Evolutionary conservation across 306 rosid species (phyloP).

Genomic region (Mucuna pruriens): DNA sequence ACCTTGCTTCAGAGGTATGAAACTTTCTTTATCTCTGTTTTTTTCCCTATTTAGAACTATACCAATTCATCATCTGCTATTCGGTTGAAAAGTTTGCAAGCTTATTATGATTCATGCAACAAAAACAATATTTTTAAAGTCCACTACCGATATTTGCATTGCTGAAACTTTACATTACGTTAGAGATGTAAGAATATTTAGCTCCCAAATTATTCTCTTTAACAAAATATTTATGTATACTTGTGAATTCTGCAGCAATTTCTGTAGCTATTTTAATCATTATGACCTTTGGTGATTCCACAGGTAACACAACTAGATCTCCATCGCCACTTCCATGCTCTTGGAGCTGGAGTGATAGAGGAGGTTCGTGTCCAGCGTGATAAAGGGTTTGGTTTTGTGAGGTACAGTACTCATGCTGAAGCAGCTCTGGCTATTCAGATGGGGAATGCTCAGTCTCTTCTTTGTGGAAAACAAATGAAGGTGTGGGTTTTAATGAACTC

Average conservation of each 20-base stretch:
- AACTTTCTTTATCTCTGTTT: not conserved
- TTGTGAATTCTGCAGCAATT: slow-evolving; percentile 15
- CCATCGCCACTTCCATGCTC: slow-evolving; percentile 87
- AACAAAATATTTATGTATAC: not conserved
- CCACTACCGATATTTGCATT: not conserved
- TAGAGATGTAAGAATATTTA: not conserved
- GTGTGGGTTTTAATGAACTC: slow-evolving; percentile 41
- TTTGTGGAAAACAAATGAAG: slow-evolving; percentile 87
- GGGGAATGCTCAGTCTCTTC: slow-evolving; percentile 79
- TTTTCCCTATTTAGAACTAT: not conserved
- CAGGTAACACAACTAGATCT: slow-evolving; percentile 90
- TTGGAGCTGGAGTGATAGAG: slow-evolving; percentile 95
- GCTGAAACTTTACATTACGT: not conserved
- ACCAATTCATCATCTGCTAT: not conserved
- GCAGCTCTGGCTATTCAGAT: slow-evolving; percentile 96
- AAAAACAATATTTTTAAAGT: not conserved
- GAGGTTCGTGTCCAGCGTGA: slow-evolving; percentile 98
- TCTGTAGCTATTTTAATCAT: slow-evolving; percentile 3
- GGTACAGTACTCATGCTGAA: slow-evolving; percentile 82
- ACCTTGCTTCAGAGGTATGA: slow-evolving; percentile 89
- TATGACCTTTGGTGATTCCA: slow-evolving; percentile 11
- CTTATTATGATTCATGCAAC: slow-evolving; percentile 6
- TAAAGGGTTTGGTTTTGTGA: slow-evolving; percentile 98
- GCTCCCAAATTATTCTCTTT: not conserved
- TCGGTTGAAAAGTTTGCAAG: not conserved